These are phyloP conservation scores for Albophoma yamanashiensis DNA, from an alignment of 2,329 filamentous ascomycete species.

Conservation along the genomic window DNA sequence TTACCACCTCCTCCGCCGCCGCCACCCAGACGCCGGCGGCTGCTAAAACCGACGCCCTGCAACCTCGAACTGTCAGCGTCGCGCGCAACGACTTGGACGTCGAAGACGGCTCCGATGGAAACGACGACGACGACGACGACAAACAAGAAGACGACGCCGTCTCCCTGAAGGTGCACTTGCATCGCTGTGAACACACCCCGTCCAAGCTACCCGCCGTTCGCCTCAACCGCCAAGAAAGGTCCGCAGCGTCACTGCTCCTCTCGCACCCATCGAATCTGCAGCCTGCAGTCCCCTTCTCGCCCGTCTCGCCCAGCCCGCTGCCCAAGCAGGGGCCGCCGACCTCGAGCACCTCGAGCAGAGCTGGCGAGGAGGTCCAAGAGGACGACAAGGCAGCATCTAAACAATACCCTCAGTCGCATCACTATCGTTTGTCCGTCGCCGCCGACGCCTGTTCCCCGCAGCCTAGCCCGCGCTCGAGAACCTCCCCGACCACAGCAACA, in stretches of 20 bases:
- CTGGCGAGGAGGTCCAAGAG: background rate
- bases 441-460: background rate
- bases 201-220: conserved; percentile 31
- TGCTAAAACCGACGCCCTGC: background rate
- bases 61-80: background rate
- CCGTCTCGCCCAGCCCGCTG: conserved; percentile 16
- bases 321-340: conserved; percentile 6
- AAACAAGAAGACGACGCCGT: background rate
- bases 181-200: background rate
- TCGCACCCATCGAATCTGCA: conserved; percentile 3
- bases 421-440: background rate
- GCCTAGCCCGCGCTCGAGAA: background rate
- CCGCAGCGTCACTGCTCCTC: conserved; percentile 11
- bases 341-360: background rate
- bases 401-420: background rate
- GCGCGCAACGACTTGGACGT: background rate
- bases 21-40: conserved; percentile 1
- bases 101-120: conserved; percentile 9
- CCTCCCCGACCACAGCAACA: background rate
- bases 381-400: background rate
- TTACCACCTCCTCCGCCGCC: conserved; percentile 4
- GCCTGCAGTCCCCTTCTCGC: conserved; percentile 6
- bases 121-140: background rate
- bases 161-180: background rate
- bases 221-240: conserved; percentile 32